Base-by-base conservation (phyloP, 352 stramenopile species). In the Phytophthora ohioensis region DNA sequence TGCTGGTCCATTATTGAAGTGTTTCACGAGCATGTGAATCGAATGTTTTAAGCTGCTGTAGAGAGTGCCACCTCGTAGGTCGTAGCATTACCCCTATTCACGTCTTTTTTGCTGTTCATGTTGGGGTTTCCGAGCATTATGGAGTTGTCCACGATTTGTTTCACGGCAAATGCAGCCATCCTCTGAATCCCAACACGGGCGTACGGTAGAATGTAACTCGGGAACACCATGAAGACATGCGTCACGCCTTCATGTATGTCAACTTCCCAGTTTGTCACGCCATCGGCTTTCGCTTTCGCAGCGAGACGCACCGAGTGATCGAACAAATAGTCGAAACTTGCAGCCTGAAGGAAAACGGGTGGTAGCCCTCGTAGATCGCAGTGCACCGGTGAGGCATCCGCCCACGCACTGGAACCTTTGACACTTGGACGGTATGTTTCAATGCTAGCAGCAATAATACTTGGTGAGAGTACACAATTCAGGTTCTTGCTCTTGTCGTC, bases 231-330 rank as follows among this genome's bases (percentile, higher is more conserved):
- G 48, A 75, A 75, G 9, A 75, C 57, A 31, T 75, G 68, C 0
- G 57, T 57, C 13, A 75, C 67, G 30, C 57, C 53, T 32, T 71
- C 60, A 21, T 75, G 56, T 4, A 71, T 60, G 17, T 78, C 70
- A 4, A 75, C 27, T 21, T 75, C 65, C 69, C 69, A 76, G 42
- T 75, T 57, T 5, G 27, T 53, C 6, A 70, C 46, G 0, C 59
- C 66, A 62, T 78, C 70, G 13, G 55, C 70, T 57, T 75, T 57
- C 5, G 70, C 70, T 66, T 74, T 78, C 32, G 65, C 56, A 11
- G 57, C 58, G 3, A 78, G 46, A 13, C 48, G 53, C n/a, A 74
- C 6, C 1, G 58, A 64, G 43, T 75, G 53, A 11, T 52, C 21
- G 30, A 64, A 61, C 5, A 78, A 13, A 27, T 56, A 58, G 45